phyloP scores from a whole-genome alignment of 2,329 filamentous ascomycete genomes.

The Sporothrix brasiliensis region DNA sequence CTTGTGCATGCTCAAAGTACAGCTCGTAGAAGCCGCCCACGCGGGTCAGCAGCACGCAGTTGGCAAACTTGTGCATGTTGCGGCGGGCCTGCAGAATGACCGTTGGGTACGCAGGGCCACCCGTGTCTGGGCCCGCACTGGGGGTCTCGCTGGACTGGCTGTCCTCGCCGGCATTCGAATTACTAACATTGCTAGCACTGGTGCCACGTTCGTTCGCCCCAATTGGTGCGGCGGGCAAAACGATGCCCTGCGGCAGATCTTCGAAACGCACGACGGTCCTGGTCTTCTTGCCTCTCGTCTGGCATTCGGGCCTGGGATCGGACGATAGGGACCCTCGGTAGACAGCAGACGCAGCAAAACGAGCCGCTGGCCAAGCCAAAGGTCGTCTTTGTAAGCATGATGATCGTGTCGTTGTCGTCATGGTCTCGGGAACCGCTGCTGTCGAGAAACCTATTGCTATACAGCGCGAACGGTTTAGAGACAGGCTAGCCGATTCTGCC shows the following conservation, averaged over 20 bases:
- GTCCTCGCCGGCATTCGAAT: background rate
- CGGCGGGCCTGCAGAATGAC: constrained; percentile 83
- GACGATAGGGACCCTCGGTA: background rate
- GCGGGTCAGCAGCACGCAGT: constrained; percentile 87
- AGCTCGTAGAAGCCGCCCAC: constrained; percentile 97
- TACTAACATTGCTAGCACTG: background rate
- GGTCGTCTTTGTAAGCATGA: background rate
- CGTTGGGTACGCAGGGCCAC: constrained; percentile 69
- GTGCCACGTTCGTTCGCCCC: background rate
- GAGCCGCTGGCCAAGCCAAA: background rate
- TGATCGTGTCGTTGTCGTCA: constrained; percentile 1
- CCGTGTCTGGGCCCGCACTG: background rate
- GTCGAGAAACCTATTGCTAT: background rate
- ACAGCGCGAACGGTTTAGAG: background rate
- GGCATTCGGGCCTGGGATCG: constrained; percentile 29
- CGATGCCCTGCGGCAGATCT: constrained; percentile 61
- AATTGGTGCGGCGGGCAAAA: constrained; percentile 45
- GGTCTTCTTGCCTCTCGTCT: constrained; percentile 57
- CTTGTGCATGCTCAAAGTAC: constrained; percentile 93
- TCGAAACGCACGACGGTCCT: constrained; percentile 57
- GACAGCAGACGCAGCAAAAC: background rate
- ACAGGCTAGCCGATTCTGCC: background rate
- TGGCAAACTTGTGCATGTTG: constrained; percentile 87
- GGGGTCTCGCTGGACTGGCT: background rate
- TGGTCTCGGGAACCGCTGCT: background rate